A percentile compares a stretch with the other conserved stretches of the same genome.
Evolutionary conservation across 768 basidiomycete species (phyloP).

Genomic region (Xerocomellus amylosporus): DNA sequence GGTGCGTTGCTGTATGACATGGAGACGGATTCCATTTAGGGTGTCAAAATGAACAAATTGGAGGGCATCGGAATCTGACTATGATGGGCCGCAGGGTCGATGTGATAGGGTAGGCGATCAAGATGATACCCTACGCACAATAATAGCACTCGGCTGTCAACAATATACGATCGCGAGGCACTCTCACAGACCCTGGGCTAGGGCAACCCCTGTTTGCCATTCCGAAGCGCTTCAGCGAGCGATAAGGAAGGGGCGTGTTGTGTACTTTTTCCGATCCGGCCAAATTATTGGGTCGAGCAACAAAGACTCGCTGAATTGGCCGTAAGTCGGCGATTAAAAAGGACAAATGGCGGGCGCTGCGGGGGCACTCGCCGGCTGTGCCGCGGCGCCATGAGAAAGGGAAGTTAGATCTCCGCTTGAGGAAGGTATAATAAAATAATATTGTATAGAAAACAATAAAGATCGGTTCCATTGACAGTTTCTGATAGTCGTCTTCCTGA

Average conservation of each 20-base stretch:
- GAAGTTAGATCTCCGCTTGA: slow-evolving; percentile 28
- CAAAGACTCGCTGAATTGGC: slow-evolving; percentile 21
- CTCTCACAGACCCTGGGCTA: slow-evolving; percentile 20
- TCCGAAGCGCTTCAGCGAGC: slow-evolving; percentile 8
- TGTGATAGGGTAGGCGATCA: slow-evolving; percentile 39
- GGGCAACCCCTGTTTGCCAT: slow-evolving; percentile 19
- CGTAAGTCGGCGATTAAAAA: slow-evolving; percentile 33
- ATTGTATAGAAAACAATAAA: slow-evolving; percentile 15
- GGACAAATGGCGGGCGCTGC: slow-evolving; percentile 12
- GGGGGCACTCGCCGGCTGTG: slow-evolving; percentile 25
- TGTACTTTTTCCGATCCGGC: not conserved
- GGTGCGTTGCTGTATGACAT: slow-evolving; percentile 19
- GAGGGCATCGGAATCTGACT: slow-evolving; percentile 33
- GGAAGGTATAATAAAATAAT: slow-evolving; percentile 11
- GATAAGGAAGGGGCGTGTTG: slow-evolving; percentile 1
- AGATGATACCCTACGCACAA: slow-evolving; percentile 28
- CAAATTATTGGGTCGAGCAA: not conserved
- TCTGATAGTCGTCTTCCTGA: slow-evolving; percentile 11
- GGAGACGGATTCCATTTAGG: slow-evolving; percentile 25
- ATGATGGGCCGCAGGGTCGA: slow-evolving; percentile 34
- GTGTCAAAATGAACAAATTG: slow-evolving; percentile 19
- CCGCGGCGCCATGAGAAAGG: slow-evolving; percentile 25
- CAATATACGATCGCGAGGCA: slow-evolving; percentile 20
- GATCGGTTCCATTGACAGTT: slow-evolving; percentile 5
- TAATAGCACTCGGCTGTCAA: slow-evolving; percentile 16